A percentile compares a stretch with the other conserved stretches of the same genome.
Conservation (phyloP, 176 grass and related monocot genomes). For the Neostapfia colusana region DNA sequence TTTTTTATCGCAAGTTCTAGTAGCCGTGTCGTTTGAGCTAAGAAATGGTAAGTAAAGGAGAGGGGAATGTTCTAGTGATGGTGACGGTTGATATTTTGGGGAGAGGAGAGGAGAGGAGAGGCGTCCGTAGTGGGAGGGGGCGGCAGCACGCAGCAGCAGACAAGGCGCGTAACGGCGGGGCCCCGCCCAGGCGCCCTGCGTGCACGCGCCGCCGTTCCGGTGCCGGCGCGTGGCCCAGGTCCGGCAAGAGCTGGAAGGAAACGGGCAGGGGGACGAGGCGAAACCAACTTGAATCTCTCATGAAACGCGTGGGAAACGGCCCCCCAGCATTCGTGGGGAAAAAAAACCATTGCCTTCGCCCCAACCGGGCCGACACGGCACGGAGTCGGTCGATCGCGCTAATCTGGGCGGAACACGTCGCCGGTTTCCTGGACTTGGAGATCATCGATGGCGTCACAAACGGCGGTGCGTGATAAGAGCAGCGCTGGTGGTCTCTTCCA, state of each 20-base stretch:
- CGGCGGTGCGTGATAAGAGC: background rate
- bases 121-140: background rate
- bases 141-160: background rate
- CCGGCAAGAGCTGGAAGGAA: background rate
- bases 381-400: background rate
- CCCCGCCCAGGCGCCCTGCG: background rate
- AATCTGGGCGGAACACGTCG: background rate
- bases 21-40: background rate
- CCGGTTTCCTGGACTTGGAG: background rate
- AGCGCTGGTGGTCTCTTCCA: slow-evolving; percentile 18
- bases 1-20: background rate
- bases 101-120: too few species aligned
- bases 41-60: background rate
- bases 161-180: slow-evolving; percentile 21
- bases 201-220: background rate
- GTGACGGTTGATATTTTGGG: slow-evolving; percentile 38
- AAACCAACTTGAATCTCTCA: background rate
- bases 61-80: slow-evolving; percentile 37
- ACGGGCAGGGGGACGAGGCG: background rate
- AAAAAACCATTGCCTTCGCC: background rate
- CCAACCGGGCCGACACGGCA: background rate
- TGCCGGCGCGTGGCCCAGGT: background rate
- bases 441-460: background rate
- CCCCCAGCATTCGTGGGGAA: background rate
- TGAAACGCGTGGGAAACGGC: background rate